phyloP scores from a whole-genome alignment of 192 early-diverging fungal genomes.

The Pilobolus umbonatus region DNA sequence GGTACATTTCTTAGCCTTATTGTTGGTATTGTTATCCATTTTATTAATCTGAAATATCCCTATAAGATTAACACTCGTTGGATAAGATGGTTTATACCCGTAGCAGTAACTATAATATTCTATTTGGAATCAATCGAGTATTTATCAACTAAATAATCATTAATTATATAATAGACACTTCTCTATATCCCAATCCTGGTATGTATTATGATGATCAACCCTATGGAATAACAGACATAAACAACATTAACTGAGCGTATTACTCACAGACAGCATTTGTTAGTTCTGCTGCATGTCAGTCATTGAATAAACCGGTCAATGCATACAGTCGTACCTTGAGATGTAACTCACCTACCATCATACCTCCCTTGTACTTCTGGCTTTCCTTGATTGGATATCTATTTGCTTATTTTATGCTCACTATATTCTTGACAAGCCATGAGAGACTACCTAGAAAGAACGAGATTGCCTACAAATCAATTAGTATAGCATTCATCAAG shows the following conservation, averaged over 20 bases:
- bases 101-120: conserved; percentile 7
- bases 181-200: conserved; percentile 42
- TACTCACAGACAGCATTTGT: conserved; percentile 34
- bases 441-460: conserved; percentile 62
- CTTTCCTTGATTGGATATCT: conserved; percentile 57
- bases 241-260: background rate
- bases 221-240: background rate
- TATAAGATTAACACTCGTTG: conserved; percentile 40
- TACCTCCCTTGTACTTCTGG: conserved; percentile 54
- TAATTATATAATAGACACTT: conserved; percentile 26
- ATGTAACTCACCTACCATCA: conserved; percentile 47
- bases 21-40: conserved; percentile 38
- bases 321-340: conserved; percentile 23
- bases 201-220: too few relatives aligned
- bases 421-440: conserved; percentile 66
- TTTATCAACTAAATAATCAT: background rate
- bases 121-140: background rate
- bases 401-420: conserved; percentile 59
- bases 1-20: conserved; percentile 31
- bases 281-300: conserved; percentile 37
- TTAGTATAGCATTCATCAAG: conserved; percentile 68
- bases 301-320: conserved; percentile 29
- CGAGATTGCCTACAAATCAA: conserved; percentile 71
- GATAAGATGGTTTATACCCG: conserved; percentile 40
- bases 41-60: conserved; percentile 38